Percentiles rank a stretch among this genome's conserved stretches.
Conservation (phyloP, 257 asterid species). For the Buddleja alternifolia region DNA sequence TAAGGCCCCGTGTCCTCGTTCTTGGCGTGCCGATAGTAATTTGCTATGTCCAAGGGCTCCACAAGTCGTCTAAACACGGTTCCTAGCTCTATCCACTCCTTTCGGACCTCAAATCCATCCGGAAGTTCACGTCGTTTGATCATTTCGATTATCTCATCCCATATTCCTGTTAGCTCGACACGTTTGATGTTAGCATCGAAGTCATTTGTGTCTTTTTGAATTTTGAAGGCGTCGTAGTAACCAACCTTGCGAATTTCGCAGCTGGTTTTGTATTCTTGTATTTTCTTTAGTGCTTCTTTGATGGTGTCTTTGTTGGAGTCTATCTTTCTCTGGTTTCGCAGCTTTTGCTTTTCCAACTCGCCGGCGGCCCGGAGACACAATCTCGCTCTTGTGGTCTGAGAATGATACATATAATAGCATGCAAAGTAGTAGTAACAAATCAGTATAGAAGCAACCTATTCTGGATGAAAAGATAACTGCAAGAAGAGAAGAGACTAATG, state of each 20-base stretch:
- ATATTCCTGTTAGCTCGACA: constrained; percentile 66
- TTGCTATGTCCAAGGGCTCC: constrained; percentile 91
- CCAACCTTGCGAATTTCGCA: constrained; percentile 75
- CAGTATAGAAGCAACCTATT: too few species aligned
- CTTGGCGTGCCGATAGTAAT: constrained; percentile 74
- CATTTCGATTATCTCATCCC: constrained; percentile 86
- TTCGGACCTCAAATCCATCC: constrained; percentile 74
- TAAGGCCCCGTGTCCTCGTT: constrained; percentile 90
- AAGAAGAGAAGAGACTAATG: neutral
- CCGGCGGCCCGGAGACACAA: constrained; percentile 91
- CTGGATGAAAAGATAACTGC: too few species aligned
- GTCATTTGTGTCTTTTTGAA: constrained; percentile 57
- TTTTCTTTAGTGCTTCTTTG: constrained; percentile 46
- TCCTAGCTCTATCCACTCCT: constrained; percentile 81
- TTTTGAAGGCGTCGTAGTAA: constrained; percentile 79
- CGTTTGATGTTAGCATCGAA: constrained; percentile 70
- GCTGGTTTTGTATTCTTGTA: constrained; percentile 66
- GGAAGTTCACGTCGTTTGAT: constrained; percentile 75
- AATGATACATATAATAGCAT: constrained; percentile 17
- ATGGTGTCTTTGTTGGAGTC: constrained; percentile 56
- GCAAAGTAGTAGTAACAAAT: neutral
- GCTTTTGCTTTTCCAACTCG: constrained; percentile 71
- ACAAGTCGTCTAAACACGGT: constrained; percentile 62
- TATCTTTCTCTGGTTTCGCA: constrained; percentile 55
- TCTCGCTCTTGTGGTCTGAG: constrained; percentile 71